phyloP scores from a whole-genome alignment of 129 eudicot genomes.

The Chrysanthemum makinoi region DNA sequence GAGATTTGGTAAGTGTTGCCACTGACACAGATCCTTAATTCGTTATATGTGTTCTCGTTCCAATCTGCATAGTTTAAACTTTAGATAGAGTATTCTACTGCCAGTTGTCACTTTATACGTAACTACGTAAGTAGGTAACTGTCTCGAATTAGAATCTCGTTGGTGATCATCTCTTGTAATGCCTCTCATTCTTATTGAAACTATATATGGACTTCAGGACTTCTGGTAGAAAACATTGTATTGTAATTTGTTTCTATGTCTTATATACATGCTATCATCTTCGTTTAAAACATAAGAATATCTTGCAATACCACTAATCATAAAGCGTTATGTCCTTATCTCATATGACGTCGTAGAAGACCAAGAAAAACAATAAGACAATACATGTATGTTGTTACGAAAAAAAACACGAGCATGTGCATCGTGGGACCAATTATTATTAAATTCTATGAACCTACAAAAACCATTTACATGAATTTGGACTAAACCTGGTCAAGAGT shows the following conservation, averaged over 20 bases:
- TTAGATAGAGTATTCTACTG: neutral
- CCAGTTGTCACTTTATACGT: neutral
- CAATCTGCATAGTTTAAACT: neutral
- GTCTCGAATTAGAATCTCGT: too few species aligned
- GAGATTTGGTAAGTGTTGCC: too few species aligned
- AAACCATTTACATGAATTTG: neutral
- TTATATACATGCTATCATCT: neutral
- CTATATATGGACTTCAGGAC: too few species aligned
- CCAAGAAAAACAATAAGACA: conserved; percentile 12
- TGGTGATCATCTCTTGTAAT: too few species aligned
- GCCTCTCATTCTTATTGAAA: too few species aligned
- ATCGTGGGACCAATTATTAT: conserved; percentile 22
- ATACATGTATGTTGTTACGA: conserved; percentile 16
- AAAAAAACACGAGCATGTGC: conserved; percentile 26
- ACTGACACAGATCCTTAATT: neutral
- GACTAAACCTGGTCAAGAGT: neutral
- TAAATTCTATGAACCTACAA: conserved; percentile 26
- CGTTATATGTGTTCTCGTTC: neutral
- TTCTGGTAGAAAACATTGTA: too few species aligned
- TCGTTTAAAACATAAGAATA: neutral
- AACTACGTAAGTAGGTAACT: too few species aligned
- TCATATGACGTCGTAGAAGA: conserved; percentile 5
- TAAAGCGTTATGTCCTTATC: neutral
- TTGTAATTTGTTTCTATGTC: too few species aligned
- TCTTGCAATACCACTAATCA: neutral